Evolutionary conservation across 495 filamentous ascomycete species (phyloP).

Genomic region (Aspergillus olivimuriae): DNA sequence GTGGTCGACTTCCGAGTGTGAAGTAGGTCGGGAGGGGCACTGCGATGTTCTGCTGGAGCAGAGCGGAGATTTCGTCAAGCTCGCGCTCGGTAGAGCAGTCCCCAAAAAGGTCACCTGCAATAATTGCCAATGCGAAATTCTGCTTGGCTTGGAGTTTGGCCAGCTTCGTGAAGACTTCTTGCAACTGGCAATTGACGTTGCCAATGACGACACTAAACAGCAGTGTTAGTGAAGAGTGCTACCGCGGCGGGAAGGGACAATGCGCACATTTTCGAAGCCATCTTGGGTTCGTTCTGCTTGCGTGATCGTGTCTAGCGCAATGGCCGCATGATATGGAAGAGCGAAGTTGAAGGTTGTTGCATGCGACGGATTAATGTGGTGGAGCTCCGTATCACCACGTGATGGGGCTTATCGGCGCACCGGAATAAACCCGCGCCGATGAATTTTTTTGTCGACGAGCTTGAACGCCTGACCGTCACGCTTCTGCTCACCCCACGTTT

Average conservation of each 20-base stretch:
- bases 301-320: not conserved
- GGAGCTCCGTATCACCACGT: too few relatives aligned
- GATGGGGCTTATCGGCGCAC: conserved; percentile 23
- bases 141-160: conserved; percentile 75
- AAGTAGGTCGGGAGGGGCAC: conserved; percentile 86
- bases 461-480: conserved; percentile 17
- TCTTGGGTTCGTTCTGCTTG: conserved; percentile 6
- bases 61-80: conserved; percentile 47
- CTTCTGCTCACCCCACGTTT: conserved; percentile 1
- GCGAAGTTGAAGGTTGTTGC: too few relatives aligned
- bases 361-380: too few relatives aligned
- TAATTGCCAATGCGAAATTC: conserved; percentile 73
- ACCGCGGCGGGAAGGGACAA: not conserved
- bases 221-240: conserved; percentile 6
- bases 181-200: conserved; percentile 66
- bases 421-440: conserved; percentile 37
- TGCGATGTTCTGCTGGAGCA: conserved; percentile 63
- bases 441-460: conserved; percentile 41
- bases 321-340: not conserved
- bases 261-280: conserved; percentile 65
- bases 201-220: conserved; percentile 69
- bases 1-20: conserved; percentile 57
- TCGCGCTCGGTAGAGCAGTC: conserved; percentile 43
- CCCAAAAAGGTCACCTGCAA: conserved; percentile 76
- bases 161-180: conserved; percentile 69